A percentile compares a stretch with the other conserved stretches of the same genome.
These are phyloP conservation scores for Penicillium fimorum DNA, from an alignment of 495 filamentous ascomycete genomes.

Conservation along the genomic window DNA sequence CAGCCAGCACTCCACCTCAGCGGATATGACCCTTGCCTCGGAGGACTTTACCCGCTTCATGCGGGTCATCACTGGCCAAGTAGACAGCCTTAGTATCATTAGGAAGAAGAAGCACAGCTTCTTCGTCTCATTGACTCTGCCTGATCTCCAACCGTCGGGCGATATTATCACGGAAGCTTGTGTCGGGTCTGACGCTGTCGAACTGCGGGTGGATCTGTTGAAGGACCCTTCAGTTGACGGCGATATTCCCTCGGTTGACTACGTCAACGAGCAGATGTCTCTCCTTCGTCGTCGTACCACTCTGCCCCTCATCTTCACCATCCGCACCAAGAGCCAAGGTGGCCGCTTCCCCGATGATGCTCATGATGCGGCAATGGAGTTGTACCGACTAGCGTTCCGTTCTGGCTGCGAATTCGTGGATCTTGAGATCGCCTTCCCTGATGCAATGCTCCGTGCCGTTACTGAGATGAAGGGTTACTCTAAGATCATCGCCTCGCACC, in stretches of 20 bases:
- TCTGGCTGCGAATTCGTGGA: slow-evolving; percentile 90
- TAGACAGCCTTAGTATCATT: slow-evolving; percentile 60
- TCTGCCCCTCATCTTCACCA: slow-evolving; percentile 90
- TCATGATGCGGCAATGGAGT: slow-evolving; percentile 61
- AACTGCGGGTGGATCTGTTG: slow-evolving; percentile 89
- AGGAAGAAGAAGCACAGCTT: slow-evolving; percentile 76
- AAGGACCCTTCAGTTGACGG: slow-evolving; percentile 63
- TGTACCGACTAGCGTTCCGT: slow-evolving; percentile 77
- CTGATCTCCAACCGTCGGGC: slow-evolving; percentile 61
- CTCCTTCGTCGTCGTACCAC: slow-evolving; percentile 70
- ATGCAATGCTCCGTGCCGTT: slow-evolving; percentile 64
- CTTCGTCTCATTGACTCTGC: slow-evolving; percentile 88
- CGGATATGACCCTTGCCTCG: slow-evolving; percentile 57
- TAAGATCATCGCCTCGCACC: slow-evolving; percentile 91
- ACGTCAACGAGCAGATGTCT: slow-evolving; percentile 76
- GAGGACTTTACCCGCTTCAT: slow-evolving; percentile 82
- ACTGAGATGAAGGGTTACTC: slow-evolving; percentile 66
- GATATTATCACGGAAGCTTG: slow-evolving; percentile 68
- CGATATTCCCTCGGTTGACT: slow-evolving; percentile 66
- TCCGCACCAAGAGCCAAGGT: slow-evolving; percentile 82
- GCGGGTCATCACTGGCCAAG: slow-evolving; percentile 66
- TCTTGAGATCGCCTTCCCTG: slow-evolving; percentile 84
- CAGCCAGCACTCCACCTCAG: slow-evolving; percentile 61
- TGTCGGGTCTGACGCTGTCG: slow-evolving; percentile 89
- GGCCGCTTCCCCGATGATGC: slow-evolving; percentile 83